Conservation (phyloP, 768 basidiomycete genomes). For the Melanogaster broomeanus region DNA sequence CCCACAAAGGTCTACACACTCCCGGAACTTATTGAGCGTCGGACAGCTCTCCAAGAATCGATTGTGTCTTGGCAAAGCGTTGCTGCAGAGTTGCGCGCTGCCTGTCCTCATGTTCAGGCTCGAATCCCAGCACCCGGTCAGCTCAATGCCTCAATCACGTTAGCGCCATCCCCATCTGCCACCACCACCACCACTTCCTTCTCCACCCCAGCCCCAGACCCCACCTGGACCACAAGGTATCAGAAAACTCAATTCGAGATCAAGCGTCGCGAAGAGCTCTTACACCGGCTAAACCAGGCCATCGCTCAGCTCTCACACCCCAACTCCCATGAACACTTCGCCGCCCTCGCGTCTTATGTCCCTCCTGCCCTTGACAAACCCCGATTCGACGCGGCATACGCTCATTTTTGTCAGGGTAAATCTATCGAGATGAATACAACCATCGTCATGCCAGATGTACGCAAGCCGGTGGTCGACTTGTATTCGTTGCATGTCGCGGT, state of each 20-base stretch:
- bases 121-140: neutral
- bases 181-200: neutral
- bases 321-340: conserved; percentile 21
- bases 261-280: conserved; percentile 30
- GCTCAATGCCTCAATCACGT: neutral
- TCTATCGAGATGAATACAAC: conserved; percentile 25
- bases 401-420: conserved; percentile 29
- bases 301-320: conserved; percentile 22
- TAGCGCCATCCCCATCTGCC: neutral
- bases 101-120: conserved; percentile 13
- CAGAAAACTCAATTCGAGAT: conserved; percentile 31
- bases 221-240: conserved; percentile 21
- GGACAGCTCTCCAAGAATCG: conserved; percentile 26
- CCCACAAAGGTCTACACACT: conserved; percentile 24
- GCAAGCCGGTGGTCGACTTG: conserved; percentile 27
- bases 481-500: conserved; percentile 32
- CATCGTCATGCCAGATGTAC: conserved; percentile 31
- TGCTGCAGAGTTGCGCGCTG: conserved; percentile 16
- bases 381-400: conserved; percentile 30
- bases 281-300: conserved; percentile 28
- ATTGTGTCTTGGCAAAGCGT: conserved; percentile 24
- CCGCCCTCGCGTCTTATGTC: conserved; percentile 26
- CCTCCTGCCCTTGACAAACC: conserved; percentile 31
- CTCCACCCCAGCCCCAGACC: conserved; percentile 12
- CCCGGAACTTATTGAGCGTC: conserved; percentile 26